Evolutionary conservation across 2,329 filamentous ascomycete species (phyloP), one percentile per base, ranked within the genome.

Genomic region (Leptographium galeiforme): DNA sequence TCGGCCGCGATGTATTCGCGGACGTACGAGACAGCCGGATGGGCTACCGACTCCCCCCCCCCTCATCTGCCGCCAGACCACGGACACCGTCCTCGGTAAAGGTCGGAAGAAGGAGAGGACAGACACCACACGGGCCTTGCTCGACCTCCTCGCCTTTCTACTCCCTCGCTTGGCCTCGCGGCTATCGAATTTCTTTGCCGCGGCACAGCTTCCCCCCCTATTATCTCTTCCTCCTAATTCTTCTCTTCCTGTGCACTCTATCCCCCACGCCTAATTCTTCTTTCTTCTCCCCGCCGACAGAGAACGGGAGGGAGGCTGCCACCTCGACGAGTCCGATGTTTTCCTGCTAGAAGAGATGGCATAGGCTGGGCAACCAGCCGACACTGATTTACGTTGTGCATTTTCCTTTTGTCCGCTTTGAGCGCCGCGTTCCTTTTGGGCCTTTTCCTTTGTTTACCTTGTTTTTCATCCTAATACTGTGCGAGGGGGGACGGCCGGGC

Each of bases 61-160:
- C 41, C 48, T 3, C 40, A 34, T 13, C 18, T 40, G 19, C 45
- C 50, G 13, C 51, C 77, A 8, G 77, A 79, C 16, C 73, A 79
- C 1, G 83, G 86, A 39, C 82, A 89, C 14, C 86, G 89, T 52
- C 87, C 83, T 57, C 88, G 95, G 66, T 89, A 96, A 62, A 79
- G 86, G 58, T 84, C 85, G 32, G 81, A 96, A 96, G 57, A 82
- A 86, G 47, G 8, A 18, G 18, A 16, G 10, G 34, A n/a, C 25
- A 5, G 25, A 11, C 4, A 11, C 40, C 12, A 25, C 25, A 25
- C 25, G 25, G 5, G 25, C 25, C 25, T 25, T 25, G 2, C 5
- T 25, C 25, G 25, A 5, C 3, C 25, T 25, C 25, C 2, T 25
- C 25, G 25, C 25, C 25, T 25, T 25, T 25, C 25, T 25, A 25